These are phyloP conservation scores for Pythium coloratum DNA, from an alignment of 352 stramenopile genomes.

Conservation along the genomic window DNA sequence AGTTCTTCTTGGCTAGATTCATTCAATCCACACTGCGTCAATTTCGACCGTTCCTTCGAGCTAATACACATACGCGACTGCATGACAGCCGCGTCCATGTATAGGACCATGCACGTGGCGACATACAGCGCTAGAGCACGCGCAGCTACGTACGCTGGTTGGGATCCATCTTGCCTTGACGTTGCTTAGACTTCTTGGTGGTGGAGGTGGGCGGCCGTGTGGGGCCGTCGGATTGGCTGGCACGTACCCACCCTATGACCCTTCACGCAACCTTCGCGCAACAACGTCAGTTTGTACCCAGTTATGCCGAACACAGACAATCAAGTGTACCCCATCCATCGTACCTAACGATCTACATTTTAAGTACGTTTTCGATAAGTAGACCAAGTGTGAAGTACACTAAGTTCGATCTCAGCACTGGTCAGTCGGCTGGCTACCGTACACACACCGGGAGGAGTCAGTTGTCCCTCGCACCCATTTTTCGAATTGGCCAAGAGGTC, in stretches of 20 bases:
- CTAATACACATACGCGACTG: not conserved
- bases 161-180: slow-evolving; percentile 32
- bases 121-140: not conserved
- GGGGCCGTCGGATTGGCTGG: slow-evolving; percentile 12
- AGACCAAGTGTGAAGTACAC: too few relatives aligned
- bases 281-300: not conserved
- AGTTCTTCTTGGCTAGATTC: slow-evolving; percentile 42
- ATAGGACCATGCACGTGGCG: not conserved
- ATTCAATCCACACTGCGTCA: not conserved
- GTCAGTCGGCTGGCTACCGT: too few relatives aligned
- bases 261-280: slow-evolving; percentile 18
- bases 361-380: too few relatives aligned
- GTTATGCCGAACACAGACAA: too few relatives aligned
- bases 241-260: not conserved
- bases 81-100: not conserved
- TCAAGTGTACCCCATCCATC: too few relatives aligned
- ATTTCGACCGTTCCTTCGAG: not conserved
- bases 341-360: too few relatives aligned
- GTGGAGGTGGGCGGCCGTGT: not conserved
- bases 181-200: not conserved
- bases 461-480: not conserved
- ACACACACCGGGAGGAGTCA: too few relatives aligned
- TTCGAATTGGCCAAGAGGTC: not conserved
- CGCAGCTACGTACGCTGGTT: slow-evolving; percentile 39
- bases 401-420: too few relatives aligned